phyloP scores from a whole-genome alignment of 371 early-diverging fungal genomes.

The Batrachochytrium dendrobatidis region DNA sequence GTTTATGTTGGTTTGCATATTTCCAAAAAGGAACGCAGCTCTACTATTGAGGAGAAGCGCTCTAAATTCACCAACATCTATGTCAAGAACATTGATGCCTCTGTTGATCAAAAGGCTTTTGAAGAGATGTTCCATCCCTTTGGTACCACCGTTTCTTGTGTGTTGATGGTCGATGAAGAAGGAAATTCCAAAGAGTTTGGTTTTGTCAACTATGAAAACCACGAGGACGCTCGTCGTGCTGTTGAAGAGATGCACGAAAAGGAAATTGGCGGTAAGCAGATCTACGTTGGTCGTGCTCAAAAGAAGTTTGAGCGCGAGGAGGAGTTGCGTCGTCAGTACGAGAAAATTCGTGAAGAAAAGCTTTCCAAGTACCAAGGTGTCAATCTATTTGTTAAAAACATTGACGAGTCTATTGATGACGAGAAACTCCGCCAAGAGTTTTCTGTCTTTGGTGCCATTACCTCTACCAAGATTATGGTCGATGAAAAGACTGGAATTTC shows the following conservation, averaged over 20 bases:
- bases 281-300: slow-evolving; percentile 97
- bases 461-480: slow-evolving; percentile 94
- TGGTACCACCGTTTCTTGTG: slow-evolving; percentile 83
- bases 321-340: slow-evolving; percentile 89
- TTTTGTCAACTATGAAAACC: slow-evolving; percentile 93
- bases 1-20: slow-evolving; percentile 85
- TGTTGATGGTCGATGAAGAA: slow-evolving; percentile 65
- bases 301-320: slow-evolving; percentile 97
- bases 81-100: slow-evolving; percentile 92
- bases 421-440: slow-evolving; percentile 93
- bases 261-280: slow-evolving; percentile 80
- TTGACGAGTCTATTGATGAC: slow-evolving; percentile 93
- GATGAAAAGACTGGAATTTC: slow-evolving; percentile 74
- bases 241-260: slow-evolving; percentile 92
- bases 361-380: slow-evolving; percentile 95
- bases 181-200: slow-evolving; percentile 90
- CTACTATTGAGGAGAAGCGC: slow-evolving; percentile 86
- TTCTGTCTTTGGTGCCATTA: slow-evolving; percentile 88
- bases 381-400: slow-evolving; percentile 97
- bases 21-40: slow-evolving; percentile 86
- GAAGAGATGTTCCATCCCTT: slow-evolving; percentile 72
- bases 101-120: slow-evolving; percentile 78
- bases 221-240: slow-evolving; percentile 86
- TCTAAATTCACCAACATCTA: slow-evolving; percentile 97
- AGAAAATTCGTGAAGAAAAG: slow-evolving; percentile 88